phyloP scores from a whole-genome alignment of 108 stramenopile genomes.

The Nitzschia palea region DNA sequence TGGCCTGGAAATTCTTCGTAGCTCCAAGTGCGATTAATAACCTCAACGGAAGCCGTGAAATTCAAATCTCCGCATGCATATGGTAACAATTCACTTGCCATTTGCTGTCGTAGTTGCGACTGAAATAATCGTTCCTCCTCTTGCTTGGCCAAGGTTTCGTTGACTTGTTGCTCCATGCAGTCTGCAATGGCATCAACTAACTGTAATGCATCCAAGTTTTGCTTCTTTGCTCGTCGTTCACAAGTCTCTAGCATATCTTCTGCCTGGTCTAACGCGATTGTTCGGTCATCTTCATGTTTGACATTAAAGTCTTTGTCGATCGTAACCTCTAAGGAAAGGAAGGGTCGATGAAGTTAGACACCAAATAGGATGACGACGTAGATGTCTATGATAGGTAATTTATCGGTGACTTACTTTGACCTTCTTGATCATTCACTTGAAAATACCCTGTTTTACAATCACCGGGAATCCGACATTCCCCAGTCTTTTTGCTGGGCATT shows the following conservation, averaged over 20 bases:
- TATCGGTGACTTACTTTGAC: slow-evolving; percentile 56
- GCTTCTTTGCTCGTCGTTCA: slow-evolving; percentile 10
- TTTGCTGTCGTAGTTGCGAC: slow-evolving; percentile 38
- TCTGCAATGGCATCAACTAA: slow-evolving; percentile 38
- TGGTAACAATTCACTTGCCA: slow-evolving; percentile 56
- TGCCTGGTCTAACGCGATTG: slow-evolving; percentile 45
- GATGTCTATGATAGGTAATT: neutral
- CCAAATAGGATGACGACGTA: neutral
- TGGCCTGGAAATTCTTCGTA: slow-evolving; percentile 11
- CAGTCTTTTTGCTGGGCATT: slow-evolving; percentile 62
- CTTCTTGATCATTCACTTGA: slow-evolving; percentile 57
- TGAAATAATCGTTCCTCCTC: slow-evolving; percentile 71
- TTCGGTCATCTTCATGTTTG: slow-evolving; percentile 51
- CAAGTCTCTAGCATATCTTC: slow-evolving; percentile 42
- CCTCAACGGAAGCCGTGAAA: slow-evolving; percentile 40
- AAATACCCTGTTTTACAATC: slow-evolving; percentile 58
- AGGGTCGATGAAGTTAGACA: neutral
- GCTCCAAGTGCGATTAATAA: slow-evolving; percentile 37
- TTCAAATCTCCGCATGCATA: slow-evolving; percentile 69
- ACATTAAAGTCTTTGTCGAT: slow-evolving; percentile 33
- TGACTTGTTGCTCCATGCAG: slow-evolving; percentile 55
- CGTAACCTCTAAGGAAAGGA: slow-evolving; percentile 11
- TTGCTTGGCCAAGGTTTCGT: slow-evolving; percentile 38
- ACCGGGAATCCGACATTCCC: slow-evolving; percentile 47
- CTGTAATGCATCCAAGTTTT: slow-evolving; percentile 1